These are phyloP conservation scores for Candida succiphila DNA, from an alignment of 805 yeast genomes.

Conservation along the genomic window DNA sequence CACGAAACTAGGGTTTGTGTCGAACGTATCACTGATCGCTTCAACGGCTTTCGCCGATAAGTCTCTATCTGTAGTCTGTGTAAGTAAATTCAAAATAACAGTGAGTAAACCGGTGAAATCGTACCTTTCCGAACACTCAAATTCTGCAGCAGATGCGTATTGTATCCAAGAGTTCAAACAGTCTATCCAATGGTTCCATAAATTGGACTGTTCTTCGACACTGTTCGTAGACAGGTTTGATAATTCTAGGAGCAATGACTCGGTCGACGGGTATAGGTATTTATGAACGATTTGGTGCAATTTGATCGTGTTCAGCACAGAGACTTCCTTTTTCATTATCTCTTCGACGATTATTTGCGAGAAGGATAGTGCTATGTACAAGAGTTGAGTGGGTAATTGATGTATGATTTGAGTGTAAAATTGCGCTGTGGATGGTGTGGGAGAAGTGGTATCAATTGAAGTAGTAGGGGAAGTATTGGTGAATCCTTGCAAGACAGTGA, in stretches of 20 bases:
- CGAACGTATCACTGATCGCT: conserved; percentile 34
- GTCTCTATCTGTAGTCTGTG: not conserved
- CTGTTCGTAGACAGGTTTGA: not conserved
- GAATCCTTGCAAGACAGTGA: conserved; percentile 4
- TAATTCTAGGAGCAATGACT: conserved; percentile 12
- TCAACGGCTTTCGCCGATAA: conserved; percentile 15
- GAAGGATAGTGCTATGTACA: conserved; percentile 19
- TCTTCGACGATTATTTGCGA: conserved; percentile 45
- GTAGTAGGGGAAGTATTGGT: not conserved
- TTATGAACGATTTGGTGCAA: conserved; percentile 30
- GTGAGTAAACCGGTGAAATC: conserved; percentile 12
- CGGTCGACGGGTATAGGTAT: conserved; percentile 23
- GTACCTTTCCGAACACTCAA: conserved; percentile 19
- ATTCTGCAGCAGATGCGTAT: conserved; percentile 27
- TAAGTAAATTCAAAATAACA: conserved; percentile 9
- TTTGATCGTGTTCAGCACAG: conserved; percentile 14
- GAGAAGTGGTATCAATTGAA: not conserved
- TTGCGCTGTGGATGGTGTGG: too few species aligned
- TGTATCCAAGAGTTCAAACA: conserved; percentile 25
- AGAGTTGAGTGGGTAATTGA: conserved; percentile 3
- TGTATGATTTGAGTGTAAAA: too few species aligned
- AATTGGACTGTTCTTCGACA: not conserved
- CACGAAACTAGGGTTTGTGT: conserved; percentile 33
- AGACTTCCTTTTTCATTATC: conserved; percentile 25
- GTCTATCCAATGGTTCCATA: conserved; percentile 16